Evolutionary conservation across 768 basidiomycete genomes (phyloP).

Genomic region (Boletellus ananiceps): DNA sequence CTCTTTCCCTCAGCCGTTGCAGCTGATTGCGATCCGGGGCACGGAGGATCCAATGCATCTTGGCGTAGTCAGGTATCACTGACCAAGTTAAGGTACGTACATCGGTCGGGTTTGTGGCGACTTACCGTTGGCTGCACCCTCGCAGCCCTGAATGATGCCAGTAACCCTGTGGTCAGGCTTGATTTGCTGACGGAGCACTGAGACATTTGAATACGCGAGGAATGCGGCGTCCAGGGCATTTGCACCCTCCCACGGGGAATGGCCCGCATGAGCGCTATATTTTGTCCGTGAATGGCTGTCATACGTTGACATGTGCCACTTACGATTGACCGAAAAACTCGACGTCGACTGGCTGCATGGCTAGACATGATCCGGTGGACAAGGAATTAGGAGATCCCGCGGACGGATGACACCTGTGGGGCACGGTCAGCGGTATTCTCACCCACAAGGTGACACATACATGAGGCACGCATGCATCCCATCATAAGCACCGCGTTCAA

Average conservation of each 20-base stretch:
- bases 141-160: constrained; percentile 66
- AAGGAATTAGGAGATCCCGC: constrained; percentile 50
- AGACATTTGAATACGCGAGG: constrained; percentile 73
- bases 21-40: constrained; percentile 62
- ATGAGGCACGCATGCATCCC: constrained; percentile 82
- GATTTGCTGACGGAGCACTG: constrained; percentile 82
- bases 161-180: constrained; percentile 78
- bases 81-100: constrained; percentile 3
- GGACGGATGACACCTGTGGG: constrained; percentile 66
- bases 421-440: constrained; percentile 12
- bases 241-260: constrained; percentile 78
- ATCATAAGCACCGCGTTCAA: constrained; percentile 72
- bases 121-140: constrained; percentile 68
- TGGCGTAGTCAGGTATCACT: constrained; percentile 85
- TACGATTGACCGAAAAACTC: constrained; percentile 76
- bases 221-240: constrained; percentile 90
- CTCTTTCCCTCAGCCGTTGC: constrained; percentile 48
- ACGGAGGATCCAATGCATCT: constrained; percentile 67
- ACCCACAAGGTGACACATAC: constrained; percentile 33
- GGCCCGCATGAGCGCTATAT: constrained; percentile 71
- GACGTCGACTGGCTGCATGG: constrained; percentile 60
- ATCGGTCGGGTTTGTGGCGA: constrained; percentile 1
- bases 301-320: constrained; percentile 17
- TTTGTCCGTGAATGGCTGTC: constrained; percentile 5
- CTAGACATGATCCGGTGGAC: constrained; percentile 50